Evolutionary conservation across 441 rosid genomes (phyloP), one percentile per base, ranked within the genome.

Genomic region (Arabidopsis hybrid): DNA sequence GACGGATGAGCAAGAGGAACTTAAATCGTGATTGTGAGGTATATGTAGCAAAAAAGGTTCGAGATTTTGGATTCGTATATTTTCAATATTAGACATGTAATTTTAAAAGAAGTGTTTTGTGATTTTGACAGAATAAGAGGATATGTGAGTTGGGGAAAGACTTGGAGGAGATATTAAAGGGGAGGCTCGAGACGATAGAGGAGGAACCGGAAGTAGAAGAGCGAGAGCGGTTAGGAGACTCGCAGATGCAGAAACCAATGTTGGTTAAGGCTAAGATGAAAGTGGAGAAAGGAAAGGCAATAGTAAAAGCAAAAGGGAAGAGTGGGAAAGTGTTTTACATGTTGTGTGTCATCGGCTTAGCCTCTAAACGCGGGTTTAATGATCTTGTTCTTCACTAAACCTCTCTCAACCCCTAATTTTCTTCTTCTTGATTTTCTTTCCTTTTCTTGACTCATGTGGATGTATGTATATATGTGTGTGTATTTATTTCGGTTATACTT

Each of bases 131-230:
- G 81, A 67, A 14, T 40, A 78, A 61, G 74, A 66, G 18, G 21
- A 73, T 67, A 60, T 72, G 70, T 39, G 81, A 72, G 8, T 60
- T 72, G 65, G 76, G 76, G n/a, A 78, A 72, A 72, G 76, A 67
- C 71, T 67, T 78, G 51, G 78, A 72, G 4, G 78, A 78, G 71
- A 72, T 78, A 78, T 42, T 72, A 10, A 73, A 72, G n/a, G 78
- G 81, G 36, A 78, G 71, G 56, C 73, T 78, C 47, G 81, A 78
- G 78, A 78, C 81, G 1, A 78, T 78, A 56, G 78, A 78, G 13
- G 78, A 78, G 46, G 81, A 78, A 67, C 81, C 81, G 0, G 81
- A 78, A 62, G 81, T 34, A 55, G 81, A 78, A 72, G 81, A 72
- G 67, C 65, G 70, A 45, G 81, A 72, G 71, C 5, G 81, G 63